Conservation (phyloP, 345 rosid genomes). For the Hibiscus syriacus region DNA sequence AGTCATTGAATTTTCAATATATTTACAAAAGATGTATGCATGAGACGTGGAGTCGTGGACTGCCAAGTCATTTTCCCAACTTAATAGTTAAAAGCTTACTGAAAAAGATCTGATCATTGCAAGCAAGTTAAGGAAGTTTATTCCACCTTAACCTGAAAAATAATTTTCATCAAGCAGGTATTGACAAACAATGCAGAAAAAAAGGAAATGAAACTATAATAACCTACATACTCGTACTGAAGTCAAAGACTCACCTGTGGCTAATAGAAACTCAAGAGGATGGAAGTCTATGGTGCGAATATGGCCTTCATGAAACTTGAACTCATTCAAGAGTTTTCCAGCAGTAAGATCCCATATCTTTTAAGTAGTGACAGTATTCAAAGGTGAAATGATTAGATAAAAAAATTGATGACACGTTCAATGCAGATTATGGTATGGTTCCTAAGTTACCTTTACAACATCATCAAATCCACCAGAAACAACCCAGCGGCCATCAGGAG, state of each 20-base stretch:
- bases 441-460: constrained; percentile 64
- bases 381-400: neutral
- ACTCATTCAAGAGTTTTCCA: constrained; percentile 95
- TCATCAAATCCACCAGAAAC: constrained; percentile 96
- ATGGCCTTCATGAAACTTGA: constrained; percentile 83
- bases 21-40: constrained; percentile 3
- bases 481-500: constrained; percentile 99
- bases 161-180: neutral
- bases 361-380: constrained; percentile 3
- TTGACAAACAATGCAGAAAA: neutral
- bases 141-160: neutral
- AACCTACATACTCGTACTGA: neutral
- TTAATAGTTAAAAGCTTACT: neutral
- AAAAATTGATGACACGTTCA: neutral
- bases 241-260: constrained; percentile 55
- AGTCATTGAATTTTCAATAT: neutral
- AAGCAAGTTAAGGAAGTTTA: neutral
- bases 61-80: neutral
- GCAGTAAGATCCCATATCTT: constrained; percentile 96
- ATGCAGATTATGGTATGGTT: neutral
- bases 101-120: neutral
- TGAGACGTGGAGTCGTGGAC: neutral
- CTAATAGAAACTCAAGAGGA: constrained; percentile 93
- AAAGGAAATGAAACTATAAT: neutral
- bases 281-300: constrained; percentile 84